Evolutionary conservation across 2,329 filamentous ascomycete species (phyloP).

Genomic region (Raffaelea albimanens): DNA sequence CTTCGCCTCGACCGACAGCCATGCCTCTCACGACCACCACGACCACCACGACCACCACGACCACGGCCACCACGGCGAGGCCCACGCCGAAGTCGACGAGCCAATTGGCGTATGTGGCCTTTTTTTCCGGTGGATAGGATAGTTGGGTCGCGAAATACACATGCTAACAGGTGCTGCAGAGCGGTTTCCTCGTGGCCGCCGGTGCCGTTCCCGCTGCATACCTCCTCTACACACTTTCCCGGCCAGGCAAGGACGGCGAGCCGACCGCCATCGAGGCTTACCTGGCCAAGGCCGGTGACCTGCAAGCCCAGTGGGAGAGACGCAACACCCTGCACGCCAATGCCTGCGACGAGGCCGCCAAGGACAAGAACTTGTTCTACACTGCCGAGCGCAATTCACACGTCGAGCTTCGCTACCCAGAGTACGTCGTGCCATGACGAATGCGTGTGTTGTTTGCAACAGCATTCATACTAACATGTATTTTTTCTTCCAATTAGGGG

Average conservation of each 20-base stretch:
- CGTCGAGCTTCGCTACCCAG: slow-evolving; percentile 45
- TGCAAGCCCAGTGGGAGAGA: slow-evolving; percentile 38
- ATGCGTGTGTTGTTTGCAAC: background rate
- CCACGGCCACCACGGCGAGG: slow-evolving; percentile 19
- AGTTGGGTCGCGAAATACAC: no score
- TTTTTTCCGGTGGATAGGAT: background rate
- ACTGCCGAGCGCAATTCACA: slow-evolving; percentile 33
- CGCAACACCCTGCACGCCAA: slow-evolving; percentile 44
- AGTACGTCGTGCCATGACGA: slow-evolving; percentile 33
- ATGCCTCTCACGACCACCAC: slow-evolving; percentile 7
- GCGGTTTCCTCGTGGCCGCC: slow-evolving; percentile 36
- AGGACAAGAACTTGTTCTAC: slow-evolving; percentile 46
- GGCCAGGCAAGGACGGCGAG: slow-evolving; percentile 39
- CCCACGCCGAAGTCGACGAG: slow-evolving; percentile 40
- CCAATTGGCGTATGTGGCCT: slow-evolving; percentile 42
- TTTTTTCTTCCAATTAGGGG: slow-evolving; percentile 31
- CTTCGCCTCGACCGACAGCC: slow-evolving; percentile 36
- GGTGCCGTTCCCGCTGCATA: slow-evolving; percentile 34
- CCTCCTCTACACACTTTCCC: slow-evolving; percentile 39
- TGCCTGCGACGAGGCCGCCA: slow-evolving; percentile 44
- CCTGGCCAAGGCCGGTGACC: slow-evolving; percentile 36
- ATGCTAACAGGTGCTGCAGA: slow-evolving; percentile 23
- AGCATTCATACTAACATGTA: background rate
- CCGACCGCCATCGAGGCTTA: slow-evolving; percentile 34
- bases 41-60: slow-evolving; percentile 3